Percentiles rank a stretch among this genome's conserved stretches.
Evolutionary conservation across 305 asterid species (phyloP).

Genomic region (Solanum hybrid): DNA sequence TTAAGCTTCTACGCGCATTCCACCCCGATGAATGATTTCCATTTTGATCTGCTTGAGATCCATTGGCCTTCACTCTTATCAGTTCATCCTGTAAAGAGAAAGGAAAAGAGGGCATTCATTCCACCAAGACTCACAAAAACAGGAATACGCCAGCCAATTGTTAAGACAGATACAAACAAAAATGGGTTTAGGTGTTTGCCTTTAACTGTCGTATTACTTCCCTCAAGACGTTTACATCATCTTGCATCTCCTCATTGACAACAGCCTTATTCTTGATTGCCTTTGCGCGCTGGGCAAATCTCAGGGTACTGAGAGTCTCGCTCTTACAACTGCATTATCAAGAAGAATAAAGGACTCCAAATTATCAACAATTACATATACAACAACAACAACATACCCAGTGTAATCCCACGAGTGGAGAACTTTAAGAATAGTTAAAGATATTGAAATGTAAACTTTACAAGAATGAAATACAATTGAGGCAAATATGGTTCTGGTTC

Average conservation of each 20-base stretch:
- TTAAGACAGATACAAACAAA: background rate
- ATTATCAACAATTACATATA: background rate
- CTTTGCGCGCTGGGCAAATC: conserved; percentile 99
- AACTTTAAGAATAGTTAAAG: background rate
- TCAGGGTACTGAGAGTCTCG: conserved; percentile 86
- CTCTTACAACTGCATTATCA: conserved; percentile 63
- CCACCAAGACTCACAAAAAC: background rate
- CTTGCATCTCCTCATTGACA: conserved; percentile 90
- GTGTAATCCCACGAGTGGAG: background rate
- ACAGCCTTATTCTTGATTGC: conserved; percentile 93
- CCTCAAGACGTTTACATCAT: conserved; percentile 79
- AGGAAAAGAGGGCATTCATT: background rate
- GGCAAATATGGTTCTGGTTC: conserved; percentile 2
- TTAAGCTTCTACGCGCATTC: conserved; percentile 92
- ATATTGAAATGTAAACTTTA: background rate
- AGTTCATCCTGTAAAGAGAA: conserved; percentile 54
- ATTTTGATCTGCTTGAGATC: conserved; percentile 39
- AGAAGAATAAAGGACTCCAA: background rate
- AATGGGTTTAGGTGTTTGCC: conserved; percentile 20
- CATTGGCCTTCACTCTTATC: conserved; percentile 61
- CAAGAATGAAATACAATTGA: background rate
- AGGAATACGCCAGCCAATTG: background rate
- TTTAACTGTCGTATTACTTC: conserved; percentile 79
- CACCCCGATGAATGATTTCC: conserved; percentile 70
- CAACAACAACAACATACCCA: background rate